These are phyloP conservation scores for Obba rivulosa DNA, from an alignment of 768 basidiomycete genomes.

Conservation along the genomic window DNA sequence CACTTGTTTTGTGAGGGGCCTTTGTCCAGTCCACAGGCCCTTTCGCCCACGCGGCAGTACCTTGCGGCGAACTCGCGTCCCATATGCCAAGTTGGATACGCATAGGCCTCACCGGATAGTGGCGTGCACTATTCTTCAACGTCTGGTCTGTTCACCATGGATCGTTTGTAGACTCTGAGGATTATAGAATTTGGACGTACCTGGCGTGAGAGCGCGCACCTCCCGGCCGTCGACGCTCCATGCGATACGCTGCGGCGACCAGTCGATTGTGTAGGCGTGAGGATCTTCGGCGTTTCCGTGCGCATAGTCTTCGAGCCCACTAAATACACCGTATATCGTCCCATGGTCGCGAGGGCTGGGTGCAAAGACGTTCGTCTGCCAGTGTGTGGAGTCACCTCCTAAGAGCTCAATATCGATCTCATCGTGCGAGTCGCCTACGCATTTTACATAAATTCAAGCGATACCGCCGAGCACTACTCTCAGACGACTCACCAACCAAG, in stretches of 20 bases:
- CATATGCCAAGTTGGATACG: slow-evolving; percentile 42
- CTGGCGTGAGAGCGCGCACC: slow-evolving; percentile 27
- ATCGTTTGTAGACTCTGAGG: too few species aligned
- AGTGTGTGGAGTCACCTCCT: slow-evolving; percentile 31
- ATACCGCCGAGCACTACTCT: too few species aligned
- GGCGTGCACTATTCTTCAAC: slow-evolving; percentile 26
- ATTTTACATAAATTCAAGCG: neutral
- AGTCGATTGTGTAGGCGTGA: slow-evolving; percentile 37
- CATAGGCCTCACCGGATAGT: slow-evolving; percentile 32
- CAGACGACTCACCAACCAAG: slow-evolving; percentile 27
- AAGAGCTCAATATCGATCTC: slow-evolving; percentile 41
- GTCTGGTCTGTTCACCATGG: slow-evolving; percentile 23
- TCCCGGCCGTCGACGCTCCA: slow-evolving; percentile 35
- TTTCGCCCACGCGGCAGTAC: slow-evolving; percentile 38
- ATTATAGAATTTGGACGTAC: slow-evolving; percentile 7
- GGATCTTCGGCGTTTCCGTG: slow-evolving; percentile 11
- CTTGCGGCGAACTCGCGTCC: slow-evolving; percentile 37
- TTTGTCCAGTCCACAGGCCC: slow-evolving; percentile 38
- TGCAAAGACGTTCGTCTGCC: slow-evolving; percentile 39
- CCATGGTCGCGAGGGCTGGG: slow-evolving; percentile 23
- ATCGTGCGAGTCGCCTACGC: slow-evolving; percentile 16
- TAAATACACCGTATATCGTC: slow-evolving; percentile 34
- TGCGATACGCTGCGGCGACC: slow-evolving; percentile 31
- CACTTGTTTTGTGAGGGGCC: slow-evolving; percentile 27
- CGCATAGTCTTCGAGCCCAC: slow-evolving; percentile 26